A percentile compares a stretch with the other conserved stretches of the same genome.
These are phyloP conservation scores for Rostrohypoxylon terebratum DNA, from an alignment of 495 filamentous ascomycete species.

Conservation along the genomic window DNA sequence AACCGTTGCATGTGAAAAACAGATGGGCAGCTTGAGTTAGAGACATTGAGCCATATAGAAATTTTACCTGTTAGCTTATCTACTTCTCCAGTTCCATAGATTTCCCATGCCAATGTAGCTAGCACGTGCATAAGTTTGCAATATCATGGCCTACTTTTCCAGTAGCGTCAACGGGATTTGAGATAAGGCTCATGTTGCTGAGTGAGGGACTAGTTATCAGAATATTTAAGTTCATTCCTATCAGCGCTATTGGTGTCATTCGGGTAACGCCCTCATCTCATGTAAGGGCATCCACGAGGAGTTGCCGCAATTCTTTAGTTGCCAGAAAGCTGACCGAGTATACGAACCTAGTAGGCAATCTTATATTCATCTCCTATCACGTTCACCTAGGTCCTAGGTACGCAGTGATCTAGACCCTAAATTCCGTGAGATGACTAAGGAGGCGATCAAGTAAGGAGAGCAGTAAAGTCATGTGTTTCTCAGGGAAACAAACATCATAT, in stretches of 20 bases:
- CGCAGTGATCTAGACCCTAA: background rate
- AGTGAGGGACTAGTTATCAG: too few relatives aligned
- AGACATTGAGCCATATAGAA: background rate
- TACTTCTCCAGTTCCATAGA: background rate
- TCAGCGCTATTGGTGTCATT: too few relatives aligned
- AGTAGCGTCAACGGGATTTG: background rate
- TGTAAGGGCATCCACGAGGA: constrained; percentile 1
- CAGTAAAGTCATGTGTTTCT: background rate
- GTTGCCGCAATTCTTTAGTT: background rate
- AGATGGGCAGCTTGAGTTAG: background rate
- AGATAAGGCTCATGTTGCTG: background rate
- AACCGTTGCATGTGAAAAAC: background rate
- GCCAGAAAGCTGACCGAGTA: too few relatives aligned
- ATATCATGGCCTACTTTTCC: background rate
- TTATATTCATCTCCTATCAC: too few relatives aligned
- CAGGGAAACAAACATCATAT: constrained; percentile 3
- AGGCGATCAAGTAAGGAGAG: background rate
- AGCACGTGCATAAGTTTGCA: background rate
- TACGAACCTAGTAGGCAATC: background rate
- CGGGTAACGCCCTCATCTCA: too few relatives aligned
- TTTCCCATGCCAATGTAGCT: background rate
- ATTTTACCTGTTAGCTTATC: background rate
- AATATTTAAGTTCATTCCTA: too few relatives aligned
- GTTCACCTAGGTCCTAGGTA: too few relatives aligned
- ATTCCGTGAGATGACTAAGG: background rate